Conservation (phyloP, 176 grass and related monocot species). For the Sorghum bicolor region DNA sequence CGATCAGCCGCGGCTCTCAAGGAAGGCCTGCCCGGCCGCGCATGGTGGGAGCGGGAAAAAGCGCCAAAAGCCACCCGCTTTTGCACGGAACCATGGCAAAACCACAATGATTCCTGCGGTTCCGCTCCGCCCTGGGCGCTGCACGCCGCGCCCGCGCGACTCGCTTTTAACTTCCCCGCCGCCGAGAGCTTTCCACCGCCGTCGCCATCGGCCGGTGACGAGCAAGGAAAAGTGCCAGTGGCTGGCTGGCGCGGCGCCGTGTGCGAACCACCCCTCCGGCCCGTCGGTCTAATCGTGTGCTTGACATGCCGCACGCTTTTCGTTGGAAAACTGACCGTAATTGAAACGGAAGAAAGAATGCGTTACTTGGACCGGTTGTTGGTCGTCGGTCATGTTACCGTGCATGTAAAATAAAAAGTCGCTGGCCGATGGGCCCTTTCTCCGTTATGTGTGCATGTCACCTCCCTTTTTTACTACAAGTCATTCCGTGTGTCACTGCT, state of each 20-base stretch:
- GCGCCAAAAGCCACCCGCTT: conserved; percentile 33
- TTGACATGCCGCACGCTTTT: neutral
- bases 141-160: neutral
- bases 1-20: neutral
- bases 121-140: no score
- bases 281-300: conserved; percentile 5
- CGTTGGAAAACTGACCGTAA: conserved; percentile 2
- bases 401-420: neutral
- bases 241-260: neutral
- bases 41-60: conserved; percentile 29
- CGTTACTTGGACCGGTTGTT: neutral
- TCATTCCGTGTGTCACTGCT: conserved; percentile 6
- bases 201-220: neutral
- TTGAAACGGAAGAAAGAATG: neutral
- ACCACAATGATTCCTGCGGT: conserved; percentile 39
- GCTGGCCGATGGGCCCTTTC: neutral
- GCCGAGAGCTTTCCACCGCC: conserved; percentile 25
- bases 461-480: neutral
- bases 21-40: conserved; percentile 2
- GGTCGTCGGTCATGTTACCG: neutral
- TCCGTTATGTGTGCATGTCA: neutral
- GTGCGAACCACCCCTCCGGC: neutral
- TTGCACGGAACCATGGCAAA: conserved; percentile 45
- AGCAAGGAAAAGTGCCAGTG: neutral
- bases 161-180: neutral